Evolutionary conservation across 2,329 filamentous ascomycete genomes (phyloP), one percentile per base, ranked within the genome.

Genomic region (Colletotrichum magnum): DNA sequence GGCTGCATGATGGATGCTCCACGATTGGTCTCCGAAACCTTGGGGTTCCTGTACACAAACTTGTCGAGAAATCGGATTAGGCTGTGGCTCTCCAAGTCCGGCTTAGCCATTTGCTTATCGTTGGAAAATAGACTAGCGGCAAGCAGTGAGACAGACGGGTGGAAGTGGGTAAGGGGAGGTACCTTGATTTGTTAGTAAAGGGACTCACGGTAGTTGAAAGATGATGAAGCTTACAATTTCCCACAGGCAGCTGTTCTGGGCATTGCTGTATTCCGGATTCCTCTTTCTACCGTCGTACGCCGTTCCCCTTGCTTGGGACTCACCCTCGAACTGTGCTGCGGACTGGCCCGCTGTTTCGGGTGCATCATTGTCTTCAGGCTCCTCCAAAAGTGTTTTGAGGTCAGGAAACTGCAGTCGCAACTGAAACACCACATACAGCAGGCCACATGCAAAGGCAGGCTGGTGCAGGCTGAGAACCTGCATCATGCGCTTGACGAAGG

Each of bases 1-100:
- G 97, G 96, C 80, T 99, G 96, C 96, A 99, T 99, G 80, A 99
- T 97, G 28, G 94, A 98, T 32, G 89, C 87, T 58, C 97, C 97
- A 72, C 93, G 93, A 36, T 89, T 86, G 39, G 85, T 80, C 59
- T 89, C 86, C 16, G 87, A 88, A 4, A 90, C 85, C 85, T 97
- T 97, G 71, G 95, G 91, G 75, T 96, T 97, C 74, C 94, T 92
- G 86, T 98, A 99, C n/a, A 97, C 94, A 80, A 99, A 99, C 74
- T 97, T 95, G 82, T 99, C 96, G 67, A 99, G 86, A 86, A 99
- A 99, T 79, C 97, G 93, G 76, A 96, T 96, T 57, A 99, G 88
- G 1, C 94, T 96, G 79, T 98, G 95, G 67, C 94, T 91, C 16
- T 93, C 92, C 59, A 98, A 86, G 75, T 99, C 96, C 0, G 96